phyloP scores from a whole-genome alignment of 805 yeast genomes.

The Saccharomycopsis capsularis region DNA sequence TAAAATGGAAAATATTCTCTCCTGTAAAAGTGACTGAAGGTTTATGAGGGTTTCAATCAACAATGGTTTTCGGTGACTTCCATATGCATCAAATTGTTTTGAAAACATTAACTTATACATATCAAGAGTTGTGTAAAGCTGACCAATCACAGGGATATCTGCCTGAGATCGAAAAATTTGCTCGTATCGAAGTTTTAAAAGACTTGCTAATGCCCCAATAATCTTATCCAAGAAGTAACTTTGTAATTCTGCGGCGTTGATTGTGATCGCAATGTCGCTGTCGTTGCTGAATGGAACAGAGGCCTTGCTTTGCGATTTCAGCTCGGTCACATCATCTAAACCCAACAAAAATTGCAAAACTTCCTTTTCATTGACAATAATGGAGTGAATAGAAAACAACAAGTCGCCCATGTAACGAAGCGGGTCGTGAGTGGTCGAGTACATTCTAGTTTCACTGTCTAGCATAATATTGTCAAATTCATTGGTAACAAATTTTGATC shows the following conservation, averaged over 20 bases:
- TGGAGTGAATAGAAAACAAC: slow-evolving; percentile 79
- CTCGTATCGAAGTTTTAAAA: slow-evolving; percentile 57
- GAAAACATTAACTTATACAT: slow-evolving; percentile 64
- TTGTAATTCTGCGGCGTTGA: slow-evolving; percentile 13
- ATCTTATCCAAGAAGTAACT: slow-evolving; percentile 40
- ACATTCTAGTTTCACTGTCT: slow-evolving; percentile 40
- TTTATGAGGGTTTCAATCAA: slow-evolving; percentile 27
- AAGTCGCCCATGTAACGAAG: slow-evolving; percentile 78
- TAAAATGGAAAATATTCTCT: slow-evolving; percentile 35
- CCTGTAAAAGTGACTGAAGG: slow-evolving; percentile 31
- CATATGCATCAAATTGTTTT: slow-evolving; percentile 18
- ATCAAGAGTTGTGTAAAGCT: slow-evolving; percentile 55
- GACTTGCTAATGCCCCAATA: slow-evolving; percentile 50
- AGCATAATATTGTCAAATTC: slow-evolving; percentile 40
- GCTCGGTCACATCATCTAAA: slow-evolving; percentile 30
- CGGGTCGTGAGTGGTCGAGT: slow-evolving; percentile 71
- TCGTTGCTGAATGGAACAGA: slow-evolving; percentile 25
- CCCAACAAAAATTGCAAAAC: slow-evolving; percentile 57
- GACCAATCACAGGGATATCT: slow-evolving; percentile 46
- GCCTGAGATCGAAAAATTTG: slow-evolving; percentile 61
- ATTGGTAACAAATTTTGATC: slow-evolving; percentile 55
- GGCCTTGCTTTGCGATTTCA: slow-evolving; percentile 22
- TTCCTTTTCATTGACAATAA: slow-evolving; percentile 83
- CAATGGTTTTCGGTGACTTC: slow-evolving; percentile 24
- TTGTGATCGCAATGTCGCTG: slow-evolving; percentile 30